Conservation (phyloP, 169 alveolate species). For the Plasmodium reichenowi region DNA sequence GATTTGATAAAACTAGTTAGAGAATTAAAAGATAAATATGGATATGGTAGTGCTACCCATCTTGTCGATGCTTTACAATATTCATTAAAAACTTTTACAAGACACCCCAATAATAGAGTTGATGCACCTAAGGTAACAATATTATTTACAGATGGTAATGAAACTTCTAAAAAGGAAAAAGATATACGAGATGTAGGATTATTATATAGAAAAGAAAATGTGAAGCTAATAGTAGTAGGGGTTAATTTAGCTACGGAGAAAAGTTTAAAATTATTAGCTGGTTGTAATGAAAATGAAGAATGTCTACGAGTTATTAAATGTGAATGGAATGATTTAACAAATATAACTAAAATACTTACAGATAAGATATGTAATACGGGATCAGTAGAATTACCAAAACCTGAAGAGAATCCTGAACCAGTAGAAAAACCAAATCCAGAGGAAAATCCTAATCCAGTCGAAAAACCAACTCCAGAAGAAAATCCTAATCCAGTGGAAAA, state of each 20-base stretch:
- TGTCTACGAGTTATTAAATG: slow-evolving; percentile 56
- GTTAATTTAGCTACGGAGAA: slow-evolving; percentile 37
- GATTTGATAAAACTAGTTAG: slow-evolving; percentile 35
- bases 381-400: slow-evolving; percentile 4
- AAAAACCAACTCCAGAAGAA: not conserved
- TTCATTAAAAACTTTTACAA: slow-evolving; percentile 35
- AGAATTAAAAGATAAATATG: slow-evolving; percentile 33
- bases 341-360: slow-evolving; percentile 46
- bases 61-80: slow-evolving; percentile 44
- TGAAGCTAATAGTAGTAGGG: slow-evolving; percentile 55
- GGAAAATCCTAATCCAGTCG: not conserved
- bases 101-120: slow-evolving; percentile 50
- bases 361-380: slow-evolving; percentile 62
- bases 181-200: slow-evolving; percentile 53
- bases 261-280: slow-evolving; percentile 44
- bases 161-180: slow-evolving; percentile 4
- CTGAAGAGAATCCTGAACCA: slow-evolving; percentile 7
- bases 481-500: not conserved
- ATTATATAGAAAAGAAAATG: slow-evolving; percentile 34
- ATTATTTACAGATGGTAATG: slow-evolving; percentile 66
- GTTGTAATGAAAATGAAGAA: slow-evolving; percentile 17
- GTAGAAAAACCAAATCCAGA: not conserved
- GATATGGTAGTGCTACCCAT: slow-evolving; percentile 31
- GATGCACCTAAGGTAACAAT: slow-evolving; percentile 64
- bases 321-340: slow-evolving; percentile 33